A percentile compares a stretch with the other conserved stretches of the same genome.
Evolutionary conservation across 2,329 filamentous ascomycete genomes (phyloP).

Genomic region (Alternaria metachromatica): DNA sequence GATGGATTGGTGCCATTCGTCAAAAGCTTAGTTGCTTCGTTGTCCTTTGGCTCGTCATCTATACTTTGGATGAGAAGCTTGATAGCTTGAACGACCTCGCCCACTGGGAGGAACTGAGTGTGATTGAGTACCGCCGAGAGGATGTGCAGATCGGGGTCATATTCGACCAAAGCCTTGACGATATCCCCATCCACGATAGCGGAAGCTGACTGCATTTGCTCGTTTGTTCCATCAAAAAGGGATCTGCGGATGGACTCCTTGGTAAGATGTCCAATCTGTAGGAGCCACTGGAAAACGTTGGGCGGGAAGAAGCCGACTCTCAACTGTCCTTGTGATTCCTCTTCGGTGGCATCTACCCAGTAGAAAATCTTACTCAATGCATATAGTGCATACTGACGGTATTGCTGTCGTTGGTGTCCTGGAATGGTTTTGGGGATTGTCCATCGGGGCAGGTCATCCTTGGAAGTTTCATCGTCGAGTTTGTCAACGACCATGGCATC

Average conservation of each 20-base stretch:
- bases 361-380: conserved; percentile 58
- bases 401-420: conserved; percentile 60
- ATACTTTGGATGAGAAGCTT: conserved; percentile 73
- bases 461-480: conserved; percentile 18
- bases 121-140: conserved; percentile 68
- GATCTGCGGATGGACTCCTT: conserved; percentile 54
- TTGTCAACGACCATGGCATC: conserved; percentile 25
- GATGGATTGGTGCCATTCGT: conserved; percentile 36
- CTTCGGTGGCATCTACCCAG: conserved; percentile 22
- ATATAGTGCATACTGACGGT: conserved; percentile 70
- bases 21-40: conserved; percentile 49
- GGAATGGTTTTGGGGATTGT: conserved; percentile 40
- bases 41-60: conserved; percentile 52
- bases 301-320: conserved; percentile 56
- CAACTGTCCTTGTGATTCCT: conserved; percentile 31
- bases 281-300: conserved; percentile 65
- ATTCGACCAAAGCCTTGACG: conserved; percentile 65
- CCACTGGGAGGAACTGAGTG: conserved; percentile 68
- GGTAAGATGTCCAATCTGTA: conserved; percentile 61
- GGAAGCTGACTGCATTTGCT: conserved; percentile 54
- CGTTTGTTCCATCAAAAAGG: conserved; percentile 39
- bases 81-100: conserved; percentile 71
- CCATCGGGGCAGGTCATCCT: conserved; percentile 57
- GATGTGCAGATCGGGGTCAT: conserved; percentile 73
- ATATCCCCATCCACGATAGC: conserved; percentile 66